A percentile compares a stretch with the other conserved stretches of the same genome.
Conservation (phyloP, 2,329 filamentous ascomycete species). For the Trichoderma afroharzianum region DNA sequence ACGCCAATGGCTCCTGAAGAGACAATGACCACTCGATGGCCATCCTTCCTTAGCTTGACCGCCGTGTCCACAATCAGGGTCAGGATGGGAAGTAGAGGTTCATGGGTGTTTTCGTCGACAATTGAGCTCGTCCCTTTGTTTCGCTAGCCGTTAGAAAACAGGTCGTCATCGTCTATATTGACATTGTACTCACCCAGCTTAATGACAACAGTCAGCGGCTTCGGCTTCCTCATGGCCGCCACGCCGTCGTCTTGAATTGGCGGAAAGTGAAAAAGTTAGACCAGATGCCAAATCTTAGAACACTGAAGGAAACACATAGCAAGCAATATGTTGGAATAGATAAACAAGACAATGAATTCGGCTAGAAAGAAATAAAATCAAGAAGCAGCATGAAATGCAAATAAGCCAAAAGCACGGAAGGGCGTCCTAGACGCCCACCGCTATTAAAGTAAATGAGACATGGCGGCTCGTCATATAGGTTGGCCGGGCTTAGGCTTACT, state of each 20-base stretch:
- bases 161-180: background rate
- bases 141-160: background rate
- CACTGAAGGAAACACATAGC: background rate
- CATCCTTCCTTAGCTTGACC: constrained; percentile 80
- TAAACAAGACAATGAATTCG: background rate
- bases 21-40: constrained; percentile 91
- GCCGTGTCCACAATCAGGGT: constrained; percentile 93
- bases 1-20: constrained; percentile 97
- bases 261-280: background rate
- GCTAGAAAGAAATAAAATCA: background rate
- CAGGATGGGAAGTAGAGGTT: constrained; percentile 85
- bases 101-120: constrained; percentile 91
- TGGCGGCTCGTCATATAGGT: background rate
- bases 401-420: background rate
- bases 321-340: background rate
- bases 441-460: background rate
- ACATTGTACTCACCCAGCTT: constrained; percentile 67
- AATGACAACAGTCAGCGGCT: constrained; percentile 63
- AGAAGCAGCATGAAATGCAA: background rate
- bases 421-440: background rate
- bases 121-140: constrained; percentile 91
- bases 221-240: constrained; percentile 61
- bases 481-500: constrained; percentile 16
- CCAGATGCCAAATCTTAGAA: background rate
- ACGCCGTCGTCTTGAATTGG: background rate